phyloP scores from a whole-genome alignment of 805 yeast species.

The Wickerhamiella sorbophila region DNA sequence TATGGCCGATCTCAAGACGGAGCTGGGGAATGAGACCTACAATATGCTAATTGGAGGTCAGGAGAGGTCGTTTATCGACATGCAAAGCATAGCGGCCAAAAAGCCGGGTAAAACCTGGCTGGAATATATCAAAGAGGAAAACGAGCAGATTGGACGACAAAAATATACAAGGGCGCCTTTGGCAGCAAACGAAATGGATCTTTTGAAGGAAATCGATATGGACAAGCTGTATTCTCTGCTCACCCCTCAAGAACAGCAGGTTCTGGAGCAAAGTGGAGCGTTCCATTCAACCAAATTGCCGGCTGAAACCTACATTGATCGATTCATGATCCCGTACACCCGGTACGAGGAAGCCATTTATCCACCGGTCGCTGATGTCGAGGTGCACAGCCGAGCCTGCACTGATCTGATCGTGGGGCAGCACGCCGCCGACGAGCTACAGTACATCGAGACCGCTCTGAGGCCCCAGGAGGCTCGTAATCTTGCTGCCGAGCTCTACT shows the following conservation, averaged over 20 bases:
- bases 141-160: background rate
- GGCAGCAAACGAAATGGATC: background rate
- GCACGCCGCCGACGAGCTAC: conserved; percentile 12
- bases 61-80: background rate
- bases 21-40: conserved; percentile 2
- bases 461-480: conserved; percentile 14
- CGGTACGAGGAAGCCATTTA: background rate
- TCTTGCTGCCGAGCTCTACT: conserved; percentile 12
- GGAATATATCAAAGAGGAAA: background rate
- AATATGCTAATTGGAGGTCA: background rate
- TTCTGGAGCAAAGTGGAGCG: conserved; percentile 11
- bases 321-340: background rate
- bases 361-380: background rate
- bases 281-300: conserved; percentile 3
- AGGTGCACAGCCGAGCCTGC: background rate
- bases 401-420: background rate
- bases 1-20: background rate
- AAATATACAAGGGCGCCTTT: background rate
- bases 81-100: background rate
- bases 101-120: too few relatives aligned
- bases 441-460: conserved; percentile 14
- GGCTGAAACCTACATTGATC: background rate
- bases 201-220: background rate
- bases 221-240: conserved; percentile 3
- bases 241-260: conserved; percentile 4